Evolutionary conservation across 1,284 basidiomycete genomes (phyloP).

Genomic region (Vanrija humicola): DNA sequence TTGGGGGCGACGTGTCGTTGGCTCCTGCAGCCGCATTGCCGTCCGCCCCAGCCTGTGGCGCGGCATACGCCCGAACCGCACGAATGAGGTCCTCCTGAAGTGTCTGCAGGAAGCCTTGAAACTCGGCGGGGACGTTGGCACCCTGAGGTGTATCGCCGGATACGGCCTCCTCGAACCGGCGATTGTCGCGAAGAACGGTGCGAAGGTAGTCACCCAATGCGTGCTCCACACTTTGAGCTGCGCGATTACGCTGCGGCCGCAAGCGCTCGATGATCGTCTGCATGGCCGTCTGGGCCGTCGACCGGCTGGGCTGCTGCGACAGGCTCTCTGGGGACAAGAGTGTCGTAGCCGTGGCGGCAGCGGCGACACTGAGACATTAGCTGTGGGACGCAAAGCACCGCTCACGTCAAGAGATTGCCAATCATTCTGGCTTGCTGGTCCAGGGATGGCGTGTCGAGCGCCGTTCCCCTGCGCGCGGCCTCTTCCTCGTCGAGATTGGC

Average conservation of each 20-base stretch:
- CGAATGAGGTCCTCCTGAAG: constrained; percentile 41
- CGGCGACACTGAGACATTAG: constrained; percentile 33
- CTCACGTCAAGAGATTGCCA: constrained; percentile 45
- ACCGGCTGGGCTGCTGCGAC: constrained; percentile 17
- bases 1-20: background rate
- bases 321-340: constrained; percentile 29
- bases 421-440: constrained; percentile 46
- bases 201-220: constrained; percentile 43
- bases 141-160: constrained; percentile 14
- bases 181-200: constrained; percentile 31
- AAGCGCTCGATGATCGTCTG: constrained; percentile 39
- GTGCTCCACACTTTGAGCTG: constrained; percentile 31
- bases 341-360: constrained; percentile 43
- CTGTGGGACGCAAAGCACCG: background rate
- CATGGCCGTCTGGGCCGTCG: constrained; percentile 28
- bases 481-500: constrained; percentile 14
- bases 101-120: constrained; percentile 42
- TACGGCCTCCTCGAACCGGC: constrained; percentile 14
- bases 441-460: constrained; percentile 21
- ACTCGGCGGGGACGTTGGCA: constrained; percentile 26
- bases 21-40: background rate
- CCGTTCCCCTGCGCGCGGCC: background rate
- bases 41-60: constrained; percentile 1
- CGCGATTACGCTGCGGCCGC: constrained; percentile 26
- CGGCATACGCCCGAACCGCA: constrained; percentile 39